Percentiles rank a stretch among this genome's conserved stretches.
Conservation (phyloP, 2,329 filamentous ascomycete genomes). For the Colletotrichum limetticola region DNA sequence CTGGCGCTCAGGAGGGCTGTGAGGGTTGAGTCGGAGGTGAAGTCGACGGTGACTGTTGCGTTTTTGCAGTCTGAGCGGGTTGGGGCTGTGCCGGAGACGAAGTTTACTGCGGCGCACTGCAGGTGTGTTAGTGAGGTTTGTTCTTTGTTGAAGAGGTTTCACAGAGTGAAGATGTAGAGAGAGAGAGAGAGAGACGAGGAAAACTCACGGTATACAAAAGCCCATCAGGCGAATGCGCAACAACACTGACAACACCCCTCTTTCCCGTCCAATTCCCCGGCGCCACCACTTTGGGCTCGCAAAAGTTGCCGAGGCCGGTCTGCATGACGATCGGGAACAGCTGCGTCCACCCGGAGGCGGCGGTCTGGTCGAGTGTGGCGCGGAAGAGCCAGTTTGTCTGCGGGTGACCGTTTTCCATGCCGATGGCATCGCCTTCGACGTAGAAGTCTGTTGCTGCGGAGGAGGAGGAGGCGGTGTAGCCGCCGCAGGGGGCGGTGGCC, state of each 20-base stretch:
- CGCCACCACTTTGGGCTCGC: conserved; percentile 59
- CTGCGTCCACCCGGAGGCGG: conserved; percentile 63
- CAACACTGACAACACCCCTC: conserved; percentile 65
- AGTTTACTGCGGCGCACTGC: conserved; percentile 66
- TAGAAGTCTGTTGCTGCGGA: conserved; percentile 61
- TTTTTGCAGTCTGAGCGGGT: conserved; percentile 49
- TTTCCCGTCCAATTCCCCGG: conserved; percentile 61
- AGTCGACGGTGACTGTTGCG: conserved; percentile 41
- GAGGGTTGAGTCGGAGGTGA: conserved; percentile 46
- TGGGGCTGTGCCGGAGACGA: conserved; percentile 56
- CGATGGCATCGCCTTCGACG: conserved; percentile 65
- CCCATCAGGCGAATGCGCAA: conserved; percentile 64
- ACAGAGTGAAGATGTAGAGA: no score
- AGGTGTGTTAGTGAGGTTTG: conserved; percentile 9
- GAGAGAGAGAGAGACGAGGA: background rate
- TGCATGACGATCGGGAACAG: conserved; percentile 65
- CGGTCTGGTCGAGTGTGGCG: conserved; percentile 61
- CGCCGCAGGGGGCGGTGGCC: conserved; percentile 63
- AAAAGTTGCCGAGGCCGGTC: conserved; percentile 65
- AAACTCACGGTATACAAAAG: conserved; percentile 64
- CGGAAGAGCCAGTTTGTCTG: conserved; percentile 68
- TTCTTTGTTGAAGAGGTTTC: background rate
- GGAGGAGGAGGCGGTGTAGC: conserved; percentile 57
- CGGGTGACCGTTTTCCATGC: conserved; percentile 59
- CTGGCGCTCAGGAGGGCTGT: conserved; percentile 45